Conservation (phyloP, 2,329 filamentous ascomycete genomes). For the Colletotrichum chrysophilum region DNA sequence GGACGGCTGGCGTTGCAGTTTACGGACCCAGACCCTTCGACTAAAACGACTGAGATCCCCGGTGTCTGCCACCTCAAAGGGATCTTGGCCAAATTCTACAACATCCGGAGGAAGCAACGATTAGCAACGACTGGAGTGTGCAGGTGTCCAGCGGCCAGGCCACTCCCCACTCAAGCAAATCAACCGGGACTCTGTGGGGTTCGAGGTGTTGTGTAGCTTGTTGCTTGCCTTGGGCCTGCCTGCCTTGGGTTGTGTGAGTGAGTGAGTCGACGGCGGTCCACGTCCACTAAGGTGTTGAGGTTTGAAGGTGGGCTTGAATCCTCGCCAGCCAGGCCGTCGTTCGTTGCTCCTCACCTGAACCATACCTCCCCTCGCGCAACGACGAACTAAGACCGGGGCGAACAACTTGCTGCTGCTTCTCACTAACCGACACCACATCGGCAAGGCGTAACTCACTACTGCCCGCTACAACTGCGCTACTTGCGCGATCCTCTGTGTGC, state of each 20-base stretch:
- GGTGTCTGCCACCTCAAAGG: background rate
- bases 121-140: background rate
- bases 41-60: background rate
- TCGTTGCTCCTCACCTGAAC: slow-evolving; percentile 3
- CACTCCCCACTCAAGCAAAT: background rate
- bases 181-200: background rate
- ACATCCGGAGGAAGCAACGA: background rate
- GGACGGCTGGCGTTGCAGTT: background rate
- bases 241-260: background rate
- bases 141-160: background rate
- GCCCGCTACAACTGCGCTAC: slow-evolving; percentile 4
- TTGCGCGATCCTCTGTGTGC: background rate
- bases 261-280: background rate
- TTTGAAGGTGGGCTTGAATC: background rate
- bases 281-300: background rate
- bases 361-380: background rate
- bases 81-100: background rate
- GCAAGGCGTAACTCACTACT: background rate
- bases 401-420: background rate
- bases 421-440: background rate
- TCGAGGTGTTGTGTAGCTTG: background rate
- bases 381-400: background rate
- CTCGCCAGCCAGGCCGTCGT: background rate
- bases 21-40: background rate
- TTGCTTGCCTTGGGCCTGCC: background rate